Base-by-base conservation (phyloP, 768 basidiomycete genomes). In the Pholiota microspora region DNA sequence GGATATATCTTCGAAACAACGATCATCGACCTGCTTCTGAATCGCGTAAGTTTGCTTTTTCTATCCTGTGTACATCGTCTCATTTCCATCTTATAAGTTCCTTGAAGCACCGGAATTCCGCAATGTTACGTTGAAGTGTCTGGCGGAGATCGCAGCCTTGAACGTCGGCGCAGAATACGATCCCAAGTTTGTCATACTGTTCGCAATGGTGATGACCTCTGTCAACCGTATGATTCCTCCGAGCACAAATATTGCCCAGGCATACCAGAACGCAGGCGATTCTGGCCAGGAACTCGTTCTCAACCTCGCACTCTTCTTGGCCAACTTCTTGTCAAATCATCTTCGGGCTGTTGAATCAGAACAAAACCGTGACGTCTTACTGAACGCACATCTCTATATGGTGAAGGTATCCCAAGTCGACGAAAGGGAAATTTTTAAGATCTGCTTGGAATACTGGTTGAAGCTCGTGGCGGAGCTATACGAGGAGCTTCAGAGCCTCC, bases 1-100 rank as follows among this genome's bases (percentile, higher is more conserved):
- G 97, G 96, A 18, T 99, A 96, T 69, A 98, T 99, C 62, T 99
- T 98, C 65, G 97, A 98, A 73, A 98, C 97, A 0, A 92, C 89
- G 31, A 88, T 99, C 62, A 98, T 98, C 58, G 97, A 99, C 70
- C 81, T 92, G 51, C 79, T 99, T 15, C 81, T 98, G 29, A 88
- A 86, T 66, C 84, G 96, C 62, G 95, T 97, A 73, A 71, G 90
- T 80, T 29, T 24, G 18, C 40, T 45, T 52, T 32, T 46, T 45
- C 49, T 18, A 29, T 36, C 21, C 40, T 29, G 23, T 35, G 31
- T 16, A 35, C 42, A 42, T 6, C 44, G 38, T 27, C 52, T 34
- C 55, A 61, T 38, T 58, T 49, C 56, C 44, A 45, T 31, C 47
- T 51, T 45, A 55, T 53, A 67, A 98, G 95, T 98, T 98, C 77